phyloP scores from a whole-genome alignment of 1,284 basidiomycete genomes.

The Neonothopanus nambi region DNA sequence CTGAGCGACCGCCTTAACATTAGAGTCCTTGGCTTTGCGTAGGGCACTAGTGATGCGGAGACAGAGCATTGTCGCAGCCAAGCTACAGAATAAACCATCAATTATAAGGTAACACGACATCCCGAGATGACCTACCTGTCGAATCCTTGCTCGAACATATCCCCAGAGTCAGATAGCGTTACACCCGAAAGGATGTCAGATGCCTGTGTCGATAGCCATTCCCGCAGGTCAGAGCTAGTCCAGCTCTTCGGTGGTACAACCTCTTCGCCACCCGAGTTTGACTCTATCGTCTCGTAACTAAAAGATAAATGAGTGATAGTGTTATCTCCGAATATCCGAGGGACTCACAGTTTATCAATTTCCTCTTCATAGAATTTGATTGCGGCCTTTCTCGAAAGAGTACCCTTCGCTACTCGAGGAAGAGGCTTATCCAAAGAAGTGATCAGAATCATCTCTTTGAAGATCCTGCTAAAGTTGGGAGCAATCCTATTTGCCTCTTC shows the following conservation, averaged over 20 bases:
- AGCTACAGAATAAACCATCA: neutral
- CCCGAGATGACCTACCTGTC: slow-evolving; percentile 24
- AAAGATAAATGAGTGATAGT: slow-evolving; percentile 23
- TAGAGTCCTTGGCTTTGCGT: slow-evolving; percentile 18
- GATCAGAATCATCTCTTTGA: slow-evolving; percentile 33
- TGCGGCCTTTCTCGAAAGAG: slow-evolving; percentile 16
- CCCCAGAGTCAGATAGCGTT: slow-evolving; percentile 3
- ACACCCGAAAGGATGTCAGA: neutral
- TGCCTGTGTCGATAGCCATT: neutral
- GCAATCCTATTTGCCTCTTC: slow-evolving; percentile 34
- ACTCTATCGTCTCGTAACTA: slow-evolving; percentile 30
- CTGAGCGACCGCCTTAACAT: slow-evolving; percentile 9
- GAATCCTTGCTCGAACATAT: slow-evolving; percentile 26
- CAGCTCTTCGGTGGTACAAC: slow-evolving; percentile 10
- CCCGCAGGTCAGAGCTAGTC: neutral
- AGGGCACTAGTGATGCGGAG: slow-evolving; percentile 37
- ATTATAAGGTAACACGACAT: neutral
- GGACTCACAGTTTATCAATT: slow-evolving; percentile 21
- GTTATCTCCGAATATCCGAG: slow-evolving; percentile 26
- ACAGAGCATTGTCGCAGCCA: slow-evolving; percentile 39
- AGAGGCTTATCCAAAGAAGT: slow-evolving; percentile 27
- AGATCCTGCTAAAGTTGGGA: slow-evolving; percentile 34
- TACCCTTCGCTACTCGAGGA: slow-evolving; percentile 20
- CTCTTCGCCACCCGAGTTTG: slow-evolving; percentile 17
- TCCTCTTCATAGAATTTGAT: slow-evolving; percentile 16